phyloP scores from a whole-genome alignment of 352 stramenopile species.

The Pythium rishiriense region DNA sequence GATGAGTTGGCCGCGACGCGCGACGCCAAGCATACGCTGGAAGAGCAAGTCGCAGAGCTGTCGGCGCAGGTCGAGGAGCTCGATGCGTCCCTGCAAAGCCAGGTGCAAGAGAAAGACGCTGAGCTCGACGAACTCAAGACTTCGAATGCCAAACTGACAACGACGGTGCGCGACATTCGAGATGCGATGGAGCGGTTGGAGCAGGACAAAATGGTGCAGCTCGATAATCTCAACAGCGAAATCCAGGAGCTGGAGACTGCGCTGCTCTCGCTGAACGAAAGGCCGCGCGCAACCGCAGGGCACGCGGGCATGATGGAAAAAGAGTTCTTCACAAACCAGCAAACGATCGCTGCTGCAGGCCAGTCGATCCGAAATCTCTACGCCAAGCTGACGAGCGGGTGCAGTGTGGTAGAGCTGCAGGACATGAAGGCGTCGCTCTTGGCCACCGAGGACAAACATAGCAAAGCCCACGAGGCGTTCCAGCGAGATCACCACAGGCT shows the following conservation, averaged over 20 bases:
- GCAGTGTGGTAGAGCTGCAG: conserved; percentile 58
- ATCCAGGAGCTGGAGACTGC: conserved; percentile 30
- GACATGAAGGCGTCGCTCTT: conserved; percentile 49
- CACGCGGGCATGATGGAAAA: conserved; percentile 30
- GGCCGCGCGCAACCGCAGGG: neutral
- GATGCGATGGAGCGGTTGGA: conserved; percentile 21
- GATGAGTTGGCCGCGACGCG: conserved; percentile 1
- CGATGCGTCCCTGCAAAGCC: conserved; percentile 7
- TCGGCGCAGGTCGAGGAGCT: conserved; percentile 42
- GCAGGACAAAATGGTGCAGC: conserved; percentile 13
- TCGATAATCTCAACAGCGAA: conserved; percentile 13
- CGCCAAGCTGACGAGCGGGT: conserved; percentile 55
- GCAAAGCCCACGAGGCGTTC: conserved; percentile 33
- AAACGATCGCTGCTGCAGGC: conserved; percentile 43
- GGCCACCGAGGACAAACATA: conserved; percentile 46
- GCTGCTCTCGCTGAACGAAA: neutral
- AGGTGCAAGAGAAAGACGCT: conserved; percentile 42
- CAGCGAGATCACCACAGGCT: conserved; percentile 25
- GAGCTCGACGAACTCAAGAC: conserved; percentile 33
- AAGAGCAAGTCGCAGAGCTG: conserved; percentile 45
- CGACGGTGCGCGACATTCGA: conserved; percentile 2
- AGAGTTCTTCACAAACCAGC: conserved; percentile 44
- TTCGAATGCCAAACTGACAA: conserved; percentile 7
- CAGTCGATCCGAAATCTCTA: conserved; percentile 52
- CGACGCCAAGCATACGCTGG: conserved; percentile 6